Conservation (phyloP, 352 stramenopile genomes). For the Phytophthora pluvialis region DNA sequence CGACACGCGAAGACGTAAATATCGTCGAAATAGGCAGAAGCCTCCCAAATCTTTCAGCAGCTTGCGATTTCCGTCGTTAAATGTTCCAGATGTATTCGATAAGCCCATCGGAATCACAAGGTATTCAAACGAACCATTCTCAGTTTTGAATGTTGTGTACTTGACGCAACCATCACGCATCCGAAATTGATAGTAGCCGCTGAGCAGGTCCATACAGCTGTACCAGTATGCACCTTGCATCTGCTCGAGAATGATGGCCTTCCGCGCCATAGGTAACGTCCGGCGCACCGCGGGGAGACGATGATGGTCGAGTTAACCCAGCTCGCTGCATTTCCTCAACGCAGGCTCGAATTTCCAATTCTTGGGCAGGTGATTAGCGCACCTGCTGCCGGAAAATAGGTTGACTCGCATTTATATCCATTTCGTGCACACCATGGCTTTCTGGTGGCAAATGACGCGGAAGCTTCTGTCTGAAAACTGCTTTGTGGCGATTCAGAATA, state of each 20-base stretch:
- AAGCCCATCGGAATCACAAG: constrained; percentile 24
- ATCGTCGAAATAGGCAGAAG: constrained; percentile 25
- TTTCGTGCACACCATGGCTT: neutral
- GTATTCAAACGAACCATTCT: constrained; percentile 32
- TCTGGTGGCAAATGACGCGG: neutral
- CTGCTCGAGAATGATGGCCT: constrained; percentile 24
- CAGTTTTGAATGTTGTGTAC: constrained; percentile 16
- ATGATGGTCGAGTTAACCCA: constrained; percentile 20
- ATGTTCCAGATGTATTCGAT: constrained; percentile 23
- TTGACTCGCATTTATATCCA: neutral
- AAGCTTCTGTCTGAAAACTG: neutral
- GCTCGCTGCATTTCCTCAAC: constrained; percentile 1
- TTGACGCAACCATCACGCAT: constrained; percentile 22
- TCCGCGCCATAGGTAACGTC: constrained; percentile 24
- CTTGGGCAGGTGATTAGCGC: constrained; percentile 9
- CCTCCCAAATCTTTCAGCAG: constrained; percentile 13
- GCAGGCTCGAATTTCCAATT: constrained; percentile 16
- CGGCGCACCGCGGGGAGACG: constrained; percentile 5
- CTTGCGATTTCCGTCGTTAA: constrained; percentile 23
- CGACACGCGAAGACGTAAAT: constrained; percentile 26
- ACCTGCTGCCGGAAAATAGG: neutral
- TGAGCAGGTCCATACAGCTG: constrained; percentile 29
- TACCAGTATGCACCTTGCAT: constrained; percentile 24
- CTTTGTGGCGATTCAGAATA: neutral
- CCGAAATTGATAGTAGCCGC: constrained; percentile 33